phyloP scores from a whole-genome alignment of 305 asterid genomes.

The Fraxinus latifolia region DNA sequence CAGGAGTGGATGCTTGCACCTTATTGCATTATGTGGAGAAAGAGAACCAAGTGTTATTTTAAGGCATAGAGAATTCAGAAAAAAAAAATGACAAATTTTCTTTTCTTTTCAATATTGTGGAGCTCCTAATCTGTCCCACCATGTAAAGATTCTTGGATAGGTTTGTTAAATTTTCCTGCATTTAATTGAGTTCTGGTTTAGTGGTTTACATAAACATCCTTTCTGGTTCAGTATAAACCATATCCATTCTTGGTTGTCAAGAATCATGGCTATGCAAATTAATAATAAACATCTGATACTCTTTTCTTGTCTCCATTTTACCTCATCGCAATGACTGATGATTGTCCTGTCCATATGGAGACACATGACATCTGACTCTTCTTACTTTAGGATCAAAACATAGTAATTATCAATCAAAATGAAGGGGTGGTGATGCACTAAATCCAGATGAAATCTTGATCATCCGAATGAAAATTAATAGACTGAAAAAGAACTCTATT shows the following conservation, averaged over 20 bases:
- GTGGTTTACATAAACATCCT: background rate
- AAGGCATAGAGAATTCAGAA: background rate
- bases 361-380: conserved; percentile 14
- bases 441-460: background rate
- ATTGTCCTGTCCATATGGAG: background rate
- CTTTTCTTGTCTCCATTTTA: background rate
- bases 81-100: background rate
- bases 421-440: background rate
- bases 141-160: background rate
- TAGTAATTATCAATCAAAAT: background rate
- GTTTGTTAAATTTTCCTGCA: background rate
- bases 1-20: background rate
- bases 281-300: background rate
- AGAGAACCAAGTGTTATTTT: background rate
- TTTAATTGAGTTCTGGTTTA: background rate
- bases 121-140: background rate
- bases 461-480: conserved; percentile 8
- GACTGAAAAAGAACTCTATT: conserved; percentile 5
- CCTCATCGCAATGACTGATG: background rate
- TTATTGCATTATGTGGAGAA: background rate
- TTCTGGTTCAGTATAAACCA: background rate
- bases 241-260: background rate
- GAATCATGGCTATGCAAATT: background rate
- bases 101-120: background rate
- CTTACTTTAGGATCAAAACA: background rate